These are phyloP conservation scores for Daldinia eschscholtzii DNA, from an alignment of 2,329 filamentous ascomycete species.

Conservation along the genomic window DNA sequence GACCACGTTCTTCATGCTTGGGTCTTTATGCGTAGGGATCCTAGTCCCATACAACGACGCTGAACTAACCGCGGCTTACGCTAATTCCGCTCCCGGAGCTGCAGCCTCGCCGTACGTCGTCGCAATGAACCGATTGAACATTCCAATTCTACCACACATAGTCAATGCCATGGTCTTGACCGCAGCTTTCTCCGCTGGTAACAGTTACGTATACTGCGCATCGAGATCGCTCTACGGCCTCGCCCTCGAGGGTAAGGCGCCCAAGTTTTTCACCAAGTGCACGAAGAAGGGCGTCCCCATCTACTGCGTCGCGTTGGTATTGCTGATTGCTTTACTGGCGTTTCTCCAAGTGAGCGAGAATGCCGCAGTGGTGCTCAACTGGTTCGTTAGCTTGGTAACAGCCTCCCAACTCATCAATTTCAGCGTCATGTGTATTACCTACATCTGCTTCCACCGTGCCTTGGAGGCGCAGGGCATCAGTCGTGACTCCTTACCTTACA, in stretches of 20 bases:
- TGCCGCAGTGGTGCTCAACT: slow-evolving; percentile 75
- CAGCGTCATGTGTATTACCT: slow-evolving; percentile 76
- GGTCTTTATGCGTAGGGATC: slow-evolving; percentile 78
- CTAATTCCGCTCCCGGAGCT: slow-evolving; percentile 70
- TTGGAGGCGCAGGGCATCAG: slow-evolving; percentile 76
- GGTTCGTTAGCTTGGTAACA: slow-evolving; percentile 78
- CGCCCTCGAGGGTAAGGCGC: slow-evolving; percentile 76
- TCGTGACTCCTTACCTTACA: slow-evolving; percentile 77
- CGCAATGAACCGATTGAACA: slow-evolving; percentile 75
- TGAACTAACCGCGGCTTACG: slow-evolving; percentile 71
- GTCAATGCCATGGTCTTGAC: slow-evolving; percentile 80
- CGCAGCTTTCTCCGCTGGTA: slow-evolving; percentile 75
- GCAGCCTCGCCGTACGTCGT: slow-evolving; percentile 77
- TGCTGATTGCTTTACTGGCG: slow-evolving; percentile 76
- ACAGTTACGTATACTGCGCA: slow-evolving; percentile 76
- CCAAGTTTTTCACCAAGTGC: slow-evolving; percentile 69
- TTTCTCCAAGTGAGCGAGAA: slow-evolving; percentile 79
- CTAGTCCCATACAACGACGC: slow-evolving; percentile 77
- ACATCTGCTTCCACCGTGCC: slow-evolving; percentile 78
- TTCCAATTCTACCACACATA: slow-evolving; percentile 74
- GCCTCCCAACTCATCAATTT: slow-evolving; percentile 82
- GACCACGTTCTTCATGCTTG: slow-evolving; percentile 80
- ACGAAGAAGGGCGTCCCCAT: slow-evolving; percentile 77
- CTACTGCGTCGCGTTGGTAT: slow-evolving; percentile 76
- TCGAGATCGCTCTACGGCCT: slow-evolving; percentile 77